A percentile compares a stretch with the other conserved stretches of the same genome.
Conservation (phyloP, 768 basidiomycete genomes). For the Gelatoporia subvermispora region DNA sequence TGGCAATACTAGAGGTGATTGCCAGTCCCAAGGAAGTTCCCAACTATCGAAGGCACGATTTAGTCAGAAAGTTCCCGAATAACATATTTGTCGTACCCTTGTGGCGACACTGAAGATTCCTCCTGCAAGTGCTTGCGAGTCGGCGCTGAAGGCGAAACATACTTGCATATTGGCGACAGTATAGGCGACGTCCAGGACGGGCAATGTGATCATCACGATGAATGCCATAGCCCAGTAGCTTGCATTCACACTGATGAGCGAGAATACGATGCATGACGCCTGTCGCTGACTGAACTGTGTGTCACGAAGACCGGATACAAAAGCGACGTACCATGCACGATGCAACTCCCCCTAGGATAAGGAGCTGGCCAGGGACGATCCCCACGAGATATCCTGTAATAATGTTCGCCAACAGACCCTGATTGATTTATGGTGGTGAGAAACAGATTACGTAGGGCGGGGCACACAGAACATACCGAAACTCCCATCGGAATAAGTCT, state of each 20-base stretch:
- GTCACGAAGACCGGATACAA: neutral
- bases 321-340: conserved; percentile 22
- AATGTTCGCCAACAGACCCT: conserved; percentile 11
- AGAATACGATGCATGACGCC: conserved; percentile 28
- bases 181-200: conserved; percentile 27
- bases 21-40: conserved; percentile 33
- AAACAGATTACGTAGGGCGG: conserved; percentile 7
- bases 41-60: conserved; percentile 16
- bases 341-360: conserved; percentile 26
- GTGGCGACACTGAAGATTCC: conserved; percentile 31
- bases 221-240: conserved; percentile 31
- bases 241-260: conserved; percentile 25
- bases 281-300: conserved; percentile 6
- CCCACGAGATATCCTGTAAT: conserved; percentile 16
- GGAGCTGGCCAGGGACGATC: conserved; percentile 24
- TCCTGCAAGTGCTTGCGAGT: conserved; percentile 31
- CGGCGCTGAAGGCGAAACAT: conserved; percentile 23
- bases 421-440: neutral
- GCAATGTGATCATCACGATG: conserved; percentile 24
- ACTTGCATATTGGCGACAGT: conserved; percentile 30
- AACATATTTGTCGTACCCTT: conserved; percentile 13
- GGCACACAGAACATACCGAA: conserved; percentile 13
- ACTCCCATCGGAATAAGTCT: conserved; percentile 30
- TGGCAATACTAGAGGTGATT: conserved; percentile 27
- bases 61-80: neutral